A percentile compares a stretch with the other conserved stretches of the same genome.
Evolutionary conservation across 495 filamentous ascomycete genomes (phyloP).

Genomic region (Echria macrotheca): DNA sequence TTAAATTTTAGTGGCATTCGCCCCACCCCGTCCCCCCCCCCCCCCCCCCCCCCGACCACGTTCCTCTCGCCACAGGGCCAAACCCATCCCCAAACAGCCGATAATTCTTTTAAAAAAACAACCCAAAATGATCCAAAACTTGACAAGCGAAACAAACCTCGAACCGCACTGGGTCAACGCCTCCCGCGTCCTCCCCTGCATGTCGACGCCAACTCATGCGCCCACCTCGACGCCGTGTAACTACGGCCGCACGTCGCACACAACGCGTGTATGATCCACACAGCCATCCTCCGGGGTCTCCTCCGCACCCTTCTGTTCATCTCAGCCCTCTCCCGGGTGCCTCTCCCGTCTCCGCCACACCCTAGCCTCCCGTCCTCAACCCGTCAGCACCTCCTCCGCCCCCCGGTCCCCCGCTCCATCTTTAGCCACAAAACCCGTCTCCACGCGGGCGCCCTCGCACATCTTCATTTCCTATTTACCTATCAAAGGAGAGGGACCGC

Average conservation of each 20-base stretch:
- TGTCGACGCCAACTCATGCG: conserved; percentile 36
- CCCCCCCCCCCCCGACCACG: background rate
- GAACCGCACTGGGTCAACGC: background rate
- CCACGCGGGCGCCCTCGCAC: conserved; percentile 36
- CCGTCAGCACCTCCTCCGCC: conserved; percentile 42
- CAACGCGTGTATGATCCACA: conserved; percentile 55
- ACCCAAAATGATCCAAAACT: too few relatives aligned
- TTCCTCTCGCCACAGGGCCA: too few relatives aligned
- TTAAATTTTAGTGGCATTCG: conserved; percentile 1
- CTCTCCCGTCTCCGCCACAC: conserved; percentile 15
- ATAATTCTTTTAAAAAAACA: too few relatives aligned
- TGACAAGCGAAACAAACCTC: too few relatives aligned
- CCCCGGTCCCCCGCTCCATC: conserved; percentile 27
- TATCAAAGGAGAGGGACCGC: too few relatives aligned
- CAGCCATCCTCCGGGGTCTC: conserved; percentile 55
- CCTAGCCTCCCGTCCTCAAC: conserved; percentile 20
- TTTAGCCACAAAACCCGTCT: conserved; percentile 39
- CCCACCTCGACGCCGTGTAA: conserved; percentile 60
- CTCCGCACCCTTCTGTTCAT: conserved; percentile 47
- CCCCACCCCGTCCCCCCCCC: conserved; percentile 1
- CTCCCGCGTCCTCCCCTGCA: background rate
- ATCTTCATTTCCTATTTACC: too few relatives aligned
- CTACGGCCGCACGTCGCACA: too few relatives aligned
- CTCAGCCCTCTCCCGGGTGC: conserved; percentile 36
- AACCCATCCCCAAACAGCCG: too few relatives aligned